Base-by-base conservation (phyloP, 768 basidiomycete genomes). In the Artomyces pyxidatus region DNA sequence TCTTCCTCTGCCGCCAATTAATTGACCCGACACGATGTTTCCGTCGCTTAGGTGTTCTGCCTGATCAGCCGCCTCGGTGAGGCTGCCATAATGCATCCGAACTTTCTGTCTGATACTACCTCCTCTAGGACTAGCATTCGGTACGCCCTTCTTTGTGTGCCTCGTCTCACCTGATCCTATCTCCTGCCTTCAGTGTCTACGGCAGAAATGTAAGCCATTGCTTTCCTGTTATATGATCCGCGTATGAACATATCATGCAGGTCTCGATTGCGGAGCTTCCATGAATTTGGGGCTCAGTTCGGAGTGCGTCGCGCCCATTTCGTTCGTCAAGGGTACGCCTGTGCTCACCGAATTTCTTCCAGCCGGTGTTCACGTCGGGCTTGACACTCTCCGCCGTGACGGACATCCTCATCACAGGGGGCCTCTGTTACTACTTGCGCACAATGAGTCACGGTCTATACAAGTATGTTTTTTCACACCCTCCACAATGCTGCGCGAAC, bases 361-460 rank as follows among this genome's bases (percentile, higher is more conserved):
- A 51, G 50, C 23, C 45, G 12, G 8, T 51, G 12, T 21, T 54
- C 14, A 51, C 53, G 12, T 19, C 37, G 16, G 50, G 25, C 11
- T 50, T 54, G 25, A 14, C 26, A 5, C 38, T 54, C 27, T 54
- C 53, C 11, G 45, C 35, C 25, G 3, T 47, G 22, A 54, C 53
- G 25, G 53, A 54, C 29, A 1, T 47, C 26, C 30, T 54, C 19
- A 47, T 54, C 11, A 52, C 45, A 1, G 35, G 10, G 1, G 35
- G 53, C 21, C 45, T 54, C 11, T 38, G 53, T 26, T 43, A 54
- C 46, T 52, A 54, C 42, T n/a, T 54, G 41, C 49, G 53, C 19
- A 21, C 30, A 14, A 49, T 54, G 44, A 39, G 49, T 27, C 50
- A 27, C 14, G 53, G 46, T 10, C 8, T 47, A 9, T 42, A 26